Evolutionary conservation across 495 filamentous ascomycete species (phyloP), one percentile per base, ranked within the genome.

Genomic region (Penicillium turbatum): DNA sequence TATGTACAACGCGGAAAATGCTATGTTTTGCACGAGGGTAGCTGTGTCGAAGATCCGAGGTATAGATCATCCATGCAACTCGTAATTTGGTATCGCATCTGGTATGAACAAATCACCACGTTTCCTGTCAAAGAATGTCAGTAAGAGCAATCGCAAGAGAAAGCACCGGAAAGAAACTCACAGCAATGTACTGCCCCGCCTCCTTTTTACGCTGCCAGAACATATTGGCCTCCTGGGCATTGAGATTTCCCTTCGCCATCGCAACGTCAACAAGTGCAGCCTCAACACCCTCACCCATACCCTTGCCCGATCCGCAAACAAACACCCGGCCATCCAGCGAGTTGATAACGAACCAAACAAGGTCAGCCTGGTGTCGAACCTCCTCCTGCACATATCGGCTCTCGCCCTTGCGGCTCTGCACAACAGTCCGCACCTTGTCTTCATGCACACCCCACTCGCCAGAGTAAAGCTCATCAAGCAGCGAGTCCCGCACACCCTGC

Each of bases 271-370:
- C 73, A 13, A 95, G 75, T 2, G 89, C 87, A 48, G 80, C 76
- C 69, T 97, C 89, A 0, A 98, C 93, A 13, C 93, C 95, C 66
- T 97, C 93, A 36, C 93, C 93, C 93, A 98, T 98, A 6, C 93
- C 93, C 74, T 90, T 88, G 54, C 82, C 87, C 63, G 87, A 92
- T 16, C 93, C 93, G 62, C 95, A 97, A 27, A 98, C 93, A 66
- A 97, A 98, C 13, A 98, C 84, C 10, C 93, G 81, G 0, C 93
- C 93, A 62, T 98, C 93, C 8, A 97, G 74, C 19, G 89, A 81
- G 67, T 97, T 97, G 73, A 96, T 87, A 46, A 97, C 87, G 64
- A 86, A 92, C 93, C 95, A 98, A 15, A 98, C 93, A 16, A 97
- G 78, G 67, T 98, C 92, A 3, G 90, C 90, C 67, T 97, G 93